Evolutionary conservation across 371 early-diverging fungal genomes (phyloP).

Genomic region (Mucor indicus): DNA sequence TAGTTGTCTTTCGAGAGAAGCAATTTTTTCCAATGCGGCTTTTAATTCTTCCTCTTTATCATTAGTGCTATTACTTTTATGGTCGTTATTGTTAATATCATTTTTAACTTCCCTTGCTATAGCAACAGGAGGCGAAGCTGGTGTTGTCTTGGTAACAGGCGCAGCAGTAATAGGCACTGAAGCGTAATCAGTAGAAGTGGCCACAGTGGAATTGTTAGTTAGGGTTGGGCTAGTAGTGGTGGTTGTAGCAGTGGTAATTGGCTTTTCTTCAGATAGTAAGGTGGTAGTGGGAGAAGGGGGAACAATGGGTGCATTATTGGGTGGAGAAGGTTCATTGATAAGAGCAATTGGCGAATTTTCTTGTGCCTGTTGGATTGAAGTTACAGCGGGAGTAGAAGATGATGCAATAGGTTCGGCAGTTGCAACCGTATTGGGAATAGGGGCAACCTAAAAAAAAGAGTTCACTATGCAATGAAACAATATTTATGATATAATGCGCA

Average conservation of each 20-base stretch:
- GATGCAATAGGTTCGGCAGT: slow-evolving; percentile 11
- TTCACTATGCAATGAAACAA: no score
- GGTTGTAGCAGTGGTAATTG: background rate
- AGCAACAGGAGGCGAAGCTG: background rate
- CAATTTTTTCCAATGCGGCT: slow-evolving; percentile 25
- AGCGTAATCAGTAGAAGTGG: background rate
- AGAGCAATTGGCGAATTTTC: no score
- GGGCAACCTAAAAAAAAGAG: background rate
- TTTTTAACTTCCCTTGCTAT: background rate
- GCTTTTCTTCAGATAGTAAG: background rate
- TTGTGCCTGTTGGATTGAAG: background rate
- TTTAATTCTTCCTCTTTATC: slow-evolving; percentile 18
- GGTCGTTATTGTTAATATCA: background rate
- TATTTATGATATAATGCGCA: background rate
- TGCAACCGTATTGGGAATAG: slow-evolving; percentile 13
- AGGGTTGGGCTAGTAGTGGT: background rate
- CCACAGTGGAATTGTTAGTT: background rate
- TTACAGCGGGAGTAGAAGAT: background rate
- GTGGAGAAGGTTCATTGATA: background rate
- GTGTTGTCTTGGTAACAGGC: background rate
- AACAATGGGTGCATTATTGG: background rate
- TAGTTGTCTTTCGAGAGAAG: slow-evolving; percentile 23
- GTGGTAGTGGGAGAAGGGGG: background rate
- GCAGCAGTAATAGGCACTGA: background rate
- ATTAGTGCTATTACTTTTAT: background rate